Evolutionary conservation across 495 filamentous ascomycete genomes (phyloP).

Genomic region (Lasiosphaeria ovina): DNA sequence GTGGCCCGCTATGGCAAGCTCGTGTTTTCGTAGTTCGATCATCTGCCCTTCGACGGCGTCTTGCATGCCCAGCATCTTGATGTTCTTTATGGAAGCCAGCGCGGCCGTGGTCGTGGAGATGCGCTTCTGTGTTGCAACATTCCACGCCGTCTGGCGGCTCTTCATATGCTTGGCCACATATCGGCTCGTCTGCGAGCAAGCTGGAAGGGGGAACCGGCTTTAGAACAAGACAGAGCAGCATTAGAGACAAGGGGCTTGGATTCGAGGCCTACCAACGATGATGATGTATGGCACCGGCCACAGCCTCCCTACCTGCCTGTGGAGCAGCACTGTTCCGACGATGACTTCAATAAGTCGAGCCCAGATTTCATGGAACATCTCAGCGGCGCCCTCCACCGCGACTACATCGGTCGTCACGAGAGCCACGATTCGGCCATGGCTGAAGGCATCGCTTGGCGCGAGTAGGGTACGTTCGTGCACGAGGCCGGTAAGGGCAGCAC

Average conservation of each 20-base stretch:
- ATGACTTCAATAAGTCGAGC: constrained; percentile 56
- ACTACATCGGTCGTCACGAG: constrained; percentile 55
- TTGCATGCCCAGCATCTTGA: constrained; percentile 65
- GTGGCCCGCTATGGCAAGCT: constrained; percentile 53
- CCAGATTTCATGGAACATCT: constrained; percentile 45
- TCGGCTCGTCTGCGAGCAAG: constrained; percentile 41
- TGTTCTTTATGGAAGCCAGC: constrained; percentile 55
- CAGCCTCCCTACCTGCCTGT: constrained; percentile 54
- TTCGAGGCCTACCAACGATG: constrained; percentile 44
- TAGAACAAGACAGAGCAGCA: not conserved
- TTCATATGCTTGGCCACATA: constrained; percentile 49
- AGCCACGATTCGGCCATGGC: constrained; percentile 54
- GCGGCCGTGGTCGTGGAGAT: constrained; percentile 51
- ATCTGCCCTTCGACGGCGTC: constrained; percentile 39
- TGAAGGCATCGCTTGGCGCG: constrained; percentile 41
- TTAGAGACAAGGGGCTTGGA: not conserved
- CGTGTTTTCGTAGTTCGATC: constrained; percentile 52
- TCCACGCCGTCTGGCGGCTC: constrained; percentile 48
- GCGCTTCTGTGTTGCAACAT: constrained; percentile 51
- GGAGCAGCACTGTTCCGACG: constrained; percentile 58
- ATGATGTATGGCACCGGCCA: constrained; percentile 56
- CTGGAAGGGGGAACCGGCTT: constrained; percentile 17
- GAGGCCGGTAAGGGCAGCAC: constrained; percentile 56
- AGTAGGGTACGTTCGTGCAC: constrained; percentile 55
- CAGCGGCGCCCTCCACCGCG: constrained; percentile 25